A percentile compares a stretch with the other conserved stretches of the same genome.
Evolutionary conservation across 1,139 yeast species (phyloP).

Genomic region (Saccharomyces hybrid): DNA sequence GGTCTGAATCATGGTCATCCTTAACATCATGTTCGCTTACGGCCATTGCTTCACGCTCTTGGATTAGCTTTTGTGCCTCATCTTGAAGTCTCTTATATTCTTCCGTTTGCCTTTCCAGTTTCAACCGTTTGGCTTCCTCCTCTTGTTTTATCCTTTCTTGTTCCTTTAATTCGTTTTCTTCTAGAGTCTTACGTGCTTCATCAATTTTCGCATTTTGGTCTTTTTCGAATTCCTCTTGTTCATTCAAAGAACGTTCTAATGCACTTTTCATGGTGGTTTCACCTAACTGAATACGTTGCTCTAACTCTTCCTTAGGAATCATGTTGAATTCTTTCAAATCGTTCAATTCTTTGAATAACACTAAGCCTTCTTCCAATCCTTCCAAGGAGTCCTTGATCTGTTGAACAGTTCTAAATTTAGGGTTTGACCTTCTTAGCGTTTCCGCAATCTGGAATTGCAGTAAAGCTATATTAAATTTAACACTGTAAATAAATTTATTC

Average conservation of each 20-base stretch:
- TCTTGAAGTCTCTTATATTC: slow-evolving; percentile 70
- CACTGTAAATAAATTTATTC: slow-evolving; percentile 38
- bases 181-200: slow-evolving; percentile 45
- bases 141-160: slow-evolving; percentile 44
- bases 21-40: slow-evolving; percentile 34
- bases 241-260: slow-evolving; percentile 60
- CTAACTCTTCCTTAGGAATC: slow-evolving; percentile 69
- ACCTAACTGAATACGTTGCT: slow-evolving; percentile 81
- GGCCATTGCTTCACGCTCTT: slow-evolving; percentile 32
- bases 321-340: slow-evolving; percentile 54
- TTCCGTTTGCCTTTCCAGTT: slow-evolving; percentile 40
- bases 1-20: slow-evolving; percentile 25
- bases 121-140: slow-evolving; percentile 40
- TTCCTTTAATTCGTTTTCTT: slow-evolving; percentile 48
- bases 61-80: slow-evolving; percentile 59
- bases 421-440: slow-evolving; percentile 56
- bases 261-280: slow-evolving; percentile 65
- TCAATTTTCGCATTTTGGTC: slow-evolving; percentile 55
- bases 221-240: slow-evolving; percentile 62
- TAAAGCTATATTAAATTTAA: slow-evolving; percentile 75
- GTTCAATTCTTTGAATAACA: slow-evolving; percentile 52
- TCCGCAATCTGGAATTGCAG: slow-evolving; percentile 86
- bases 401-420: slow-evolving; percentile 50
- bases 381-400: slow-evolving; percentile 54
- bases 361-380: slow-evolving; percentile 60